These are phyloP conservation scores for Cyberlindnera maclurae DNA, from an alignment of 805 yeast species.

Conservation along the genomic window DNA sequence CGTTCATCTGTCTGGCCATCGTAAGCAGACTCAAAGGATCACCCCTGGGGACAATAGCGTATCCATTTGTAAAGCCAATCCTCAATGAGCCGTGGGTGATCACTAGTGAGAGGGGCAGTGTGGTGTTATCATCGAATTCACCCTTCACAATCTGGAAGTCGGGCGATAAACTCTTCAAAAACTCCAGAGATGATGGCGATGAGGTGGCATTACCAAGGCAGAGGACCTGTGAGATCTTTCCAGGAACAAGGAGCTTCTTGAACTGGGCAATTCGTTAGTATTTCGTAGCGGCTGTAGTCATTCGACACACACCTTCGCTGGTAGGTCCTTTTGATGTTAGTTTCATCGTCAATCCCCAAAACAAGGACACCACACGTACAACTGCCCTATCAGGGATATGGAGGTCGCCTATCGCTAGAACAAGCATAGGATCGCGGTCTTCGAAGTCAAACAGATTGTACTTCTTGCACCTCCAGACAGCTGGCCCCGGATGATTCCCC, in stretches of 20 bases:
- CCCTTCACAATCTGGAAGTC: constrained; percentile 76
- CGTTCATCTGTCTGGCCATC: constrained; percentile 85
- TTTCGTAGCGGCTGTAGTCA: background rate
- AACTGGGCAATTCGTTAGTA: constrained; percentile 36
- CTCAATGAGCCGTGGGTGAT: constrained; percentile 64
- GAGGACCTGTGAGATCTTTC: constrained; percentile 77
- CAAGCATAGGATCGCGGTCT: constrained; percentile 38
- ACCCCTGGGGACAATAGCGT: constrained; percentile 72
- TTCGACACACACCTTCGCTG: constrained; percentile 29
- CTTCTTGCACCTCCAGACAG: background rate
- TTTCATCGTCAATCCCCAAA: background rate
- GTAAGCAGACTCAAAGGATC: constrained; percentile 82
- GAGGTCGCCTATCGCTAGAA: constrained; percentile 82
- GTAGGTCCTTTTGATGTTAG: constrained; percentile 32
- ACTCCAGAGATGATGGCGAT: constrained; percentile 54
- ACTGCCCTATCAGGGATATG: constrained; percentile 83
- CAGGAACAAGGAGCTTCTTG: constrained; percentile 71
- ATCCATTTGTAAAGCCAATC: constrained; percentile 83
- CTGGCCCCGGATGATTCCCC: background rate
- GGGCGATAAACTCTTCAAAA: constrained; percentile 61
- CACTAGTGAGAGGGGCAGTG: constrained; percentile 55
- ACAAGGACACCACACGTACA: constrained; percentile 29
- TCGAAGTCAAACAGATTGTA: background rate
- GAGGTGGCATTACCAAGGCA: constrained; percentile 80
- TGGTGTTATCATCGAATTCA: constrained; percentile 54